phyloP scores from a whole-genome alignment of 768 basidiomycete species.

The Chalciporus piperatus region DNA sequence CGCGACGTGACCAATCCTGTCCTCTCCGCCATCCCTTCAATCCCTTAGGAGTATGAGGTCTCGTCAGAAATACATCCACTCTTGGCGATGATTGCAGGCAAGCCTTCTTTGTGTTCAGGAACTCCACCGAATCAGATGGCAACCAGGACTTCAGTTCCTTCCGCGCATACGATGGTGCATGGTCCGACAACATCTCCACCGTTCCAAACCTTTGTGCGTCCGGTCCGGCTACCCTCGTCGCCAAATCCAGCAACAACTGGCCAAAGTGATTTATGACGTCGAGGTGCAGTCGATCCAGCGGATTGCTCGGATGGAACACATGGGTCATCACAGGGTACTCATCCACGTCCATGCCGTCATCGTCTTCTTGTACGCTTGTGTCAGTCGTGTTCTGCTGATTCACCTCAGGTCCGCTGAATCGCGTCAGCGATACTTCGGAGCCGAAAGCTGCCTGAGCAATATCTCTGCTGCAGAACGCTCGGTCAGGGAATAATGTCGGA shows the following conservation, averaged over 20 bases:
- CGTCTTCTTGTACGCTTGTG: conserved; percentile 27
- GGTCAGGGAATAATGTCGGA: conserved; percentile 29
- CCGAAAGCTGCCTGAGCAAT: conserved; percentile 50
- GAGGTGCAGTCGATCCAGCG: conserved; percentile 63
- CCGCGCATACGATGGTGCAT: conserved; percentile 53
- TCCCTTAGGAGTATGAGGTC: conserved; percentile 39
- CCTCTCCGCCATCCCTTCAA: conserved; percentile 57
- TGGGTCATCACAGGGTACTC: conserved; percentile 41
- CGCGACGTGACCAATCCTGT: conserved; percentile 67
- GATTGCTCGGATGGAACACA: conserved; percentile 46
- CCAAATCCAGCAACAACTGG: conserved; percentile 56
- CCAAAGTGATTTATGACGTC: conserved; percentile 71
- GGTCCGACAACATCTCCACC: conserved; percentile 39
- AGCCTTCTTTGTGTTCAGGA: conserved; percentile 43
- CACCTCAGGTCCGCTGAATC: conserved; percentile 36
- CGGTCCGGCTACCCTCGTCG: conserved; percentile 49
- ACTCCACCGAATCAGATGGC: conserved; percentile 54
- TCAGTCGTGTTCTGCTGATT: conserved; percentile 9
- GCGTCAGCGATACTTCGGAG: conserved; percentile 31
- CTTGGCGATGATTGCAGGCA: conserved; percentile 39
- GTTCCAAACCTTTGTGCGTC: conserved; percentile 41
- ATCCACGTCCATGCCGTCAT: conserved; percentile 62
- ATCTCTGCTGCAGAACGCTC: conserved; percentile 47
- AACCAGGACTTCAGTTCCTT: conserved; percentile 51
- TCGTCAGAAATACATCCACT: conserved; percentile 50